A percentile compares a stretch with the other conserved stretches of the same genome.
Evolutionary conservation across 2,329 filamentous ascomycete species (phyloP).

Genomic region (Curvularia spicifera): DNA sequence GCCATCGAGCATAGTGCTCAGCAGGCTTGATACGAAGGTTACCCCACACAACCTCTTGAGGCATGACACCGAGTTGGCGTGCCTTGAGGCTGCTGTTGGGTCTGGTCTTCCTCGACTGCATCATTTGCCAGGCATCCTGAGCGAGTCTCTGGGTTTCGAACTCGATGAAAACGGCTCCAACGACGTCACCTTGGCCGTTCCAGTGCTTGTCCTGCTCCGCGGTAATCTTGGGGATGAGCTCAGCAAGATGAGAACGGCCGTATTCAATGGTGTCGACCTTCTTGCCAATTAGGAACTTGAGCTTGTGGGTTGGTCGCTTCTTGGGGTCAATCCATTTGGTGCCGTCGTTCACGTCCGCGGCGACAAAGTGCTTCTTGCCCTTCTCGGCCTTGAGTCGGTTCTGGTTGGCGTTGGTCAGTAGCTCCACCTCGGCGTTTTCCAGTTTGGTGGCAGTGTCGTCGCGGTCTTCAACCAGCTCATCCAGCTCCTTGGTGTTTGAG

Average conservation of each 20-base stretch:
- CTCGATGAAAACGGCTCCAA: conserved; percentile 85
- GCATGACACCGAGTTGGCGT: conserved; percentile 53
- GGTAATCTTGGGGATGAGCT: conserved; percentile 73
- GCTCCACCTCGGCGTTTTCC: conserved; percentile 54
- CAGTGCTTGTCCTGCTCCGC: conserved; percentile 71
- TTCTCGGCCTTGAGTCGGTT: conserved; percentile 70
- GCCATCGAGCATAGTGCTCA: conserved; percentile 41
- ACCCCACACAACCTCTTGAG: conserved; percentile 56
- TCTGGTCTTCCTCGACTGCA: conserved; percentile 45
- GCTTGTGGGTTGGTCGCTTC: conserved; percentile 50
- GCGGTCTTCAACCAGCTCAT: conserved; percentile 53
- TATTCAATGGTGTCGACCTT: conserved; percentile 79
- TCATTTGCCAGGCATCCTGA: conserved; percentile 80
- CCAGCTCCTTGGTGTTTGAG: conserved; percentile 54
- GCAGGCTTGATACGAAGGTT: conserved; percentile 51
- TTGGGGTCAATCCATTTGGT: conserved; percentile 51
- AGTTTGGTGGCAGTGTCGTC: conserved; percentile 53
- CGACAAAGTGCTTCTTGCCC: conserved; percentile 53
- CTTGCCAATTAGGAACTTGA: conserved; percentile 52
- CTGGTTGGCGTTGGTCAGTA: conserved; percentile 63
- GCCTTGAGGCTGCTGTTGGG: conserved; percentile 48
- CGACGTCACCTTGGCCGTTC: conserved; percentile 68
- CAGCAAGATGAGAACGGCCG: conserved; percentile 75
- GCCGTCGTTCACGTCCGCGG: conserved; percentile 52
- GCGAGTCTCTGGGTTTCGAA: conserved; percentile 83